phyloP scores from a whole-genome alignment of 495 filamentous ascomycete genomes.

The Tuber microsphaerosporum region DNA sequence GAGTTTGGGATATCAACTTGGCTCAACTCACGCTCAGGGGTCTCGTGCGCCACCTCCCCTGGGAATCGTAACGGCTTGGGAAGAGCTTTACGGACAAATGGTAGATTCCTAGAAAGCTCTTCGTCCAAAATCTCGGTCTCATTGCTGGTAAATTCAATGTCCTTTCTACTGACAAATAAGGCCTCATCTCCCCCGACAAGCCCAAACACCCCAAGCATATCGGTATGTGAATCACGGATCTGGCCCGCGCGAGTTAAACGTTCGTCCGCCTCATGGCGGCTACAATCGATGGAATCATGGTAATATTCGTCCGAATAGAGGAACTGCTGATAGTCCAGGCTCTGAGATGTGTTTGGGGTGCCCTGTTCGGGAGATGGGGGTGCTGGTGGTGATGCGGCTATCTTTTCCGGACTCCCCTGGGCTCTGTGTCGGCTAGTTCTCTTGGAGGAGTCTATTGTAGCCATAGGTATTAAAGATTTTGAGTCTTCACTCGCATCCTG shows the following conservation, averaged over 20 bases:
- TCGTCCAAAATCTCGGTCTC: neutral
- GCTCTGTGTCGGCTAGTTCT: neutral
- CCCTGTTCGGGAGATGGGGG: neutral
- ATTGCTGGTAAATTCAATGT: neutral
- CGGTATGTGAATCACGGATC: slow-evolving; percentile 10
- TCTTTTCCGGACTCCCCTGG: slow-evolving; percentile 1
- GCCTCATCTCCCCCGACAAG: slow-evolving; percentile 30
- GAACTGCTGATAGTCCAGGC: slow-evolving; percentile 14
- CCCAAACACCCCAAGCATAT: slow-evolving; percentile 21
- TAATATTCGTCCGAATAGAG: slow-evolving; percentile 14
- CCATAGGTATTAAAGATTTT: neutral
- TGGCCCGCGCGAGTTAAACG: slow-evolving; percentile 8
- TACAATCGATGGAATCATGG: slow-evolving; percentile 20
- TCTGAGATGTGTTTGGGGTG: slow-evolving; percentile 4
- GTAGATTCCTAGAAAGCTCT: neutral
- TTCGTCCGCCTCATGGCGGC: slow-evolving; percentile 1
- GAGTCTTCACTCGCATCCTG: neutral
- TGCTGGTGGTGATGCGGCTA: neutral
- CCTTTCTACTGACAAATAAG: neutral
- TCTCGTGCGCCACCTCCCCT: neutral
- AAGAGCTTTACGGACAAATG: neutral
- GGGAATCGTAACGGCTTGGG: neutral
- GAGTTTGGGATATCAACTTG: slow-evolving; percentile 34
- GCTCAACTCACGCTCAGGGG: neutral
- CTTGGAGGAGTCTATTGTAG: neutral